phyloP scores from a whole-genome alignment of 164 flowering plant genomes.

The Tinospora cordifolia region DNA sequence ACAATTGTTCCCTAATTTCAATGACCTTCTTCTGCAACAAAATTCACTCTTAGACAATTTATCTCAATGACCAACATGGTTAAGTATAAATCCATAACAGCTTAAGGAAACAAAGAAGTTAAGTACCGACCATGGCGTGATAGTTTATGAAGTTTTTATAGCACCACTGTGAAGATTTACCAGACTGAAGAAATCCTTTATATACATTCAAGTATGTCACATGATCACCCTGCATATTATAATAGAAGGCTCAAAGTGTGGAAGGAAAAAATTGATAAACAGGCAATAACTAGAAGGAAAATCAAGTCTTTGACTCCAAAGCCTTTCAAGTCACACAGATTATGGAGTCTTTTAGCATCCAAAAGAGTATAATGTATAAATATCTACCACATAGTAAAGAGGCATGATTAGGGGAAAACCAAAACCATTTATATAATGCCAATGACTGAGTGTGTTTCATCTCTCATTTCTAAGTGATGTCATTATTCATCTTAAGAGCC shows the following conservation, averaged over 20 bases:
- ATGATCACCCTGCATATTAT: conserved; percentile 77
- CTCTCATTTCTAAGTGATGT: too few relatives aligned
- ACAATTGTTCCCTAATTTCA: conserved; percentile 80
- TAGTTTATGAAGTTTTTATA: conserved; percentile 82
- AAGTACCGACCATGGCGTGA: conserved; percentile 75
- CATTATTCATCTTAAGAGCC: too few relatives aligned
- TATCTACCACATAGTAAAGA: too few relatives aligned
- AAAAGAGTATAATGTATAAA: too few relatives aligned
- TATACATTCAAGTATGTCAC: conserved; percentile 87
- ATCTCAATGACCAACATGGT: neutral
- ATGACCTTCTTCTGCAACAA: conserved; percentile 41
- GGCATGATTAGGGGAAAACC: too few relatives aligned
- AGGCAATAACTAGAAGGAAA: neutral
- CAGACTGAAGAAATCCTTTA: conserved; percentile 78
- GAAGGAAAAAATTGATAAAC: neutral
- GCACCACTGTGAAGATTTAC: conserved; percentile 96
- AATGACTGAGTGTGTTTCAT: too few relatives aligned
- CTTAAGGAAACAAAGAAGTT: conserved; percentile 1
- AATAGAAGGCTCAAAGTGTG: neutral
- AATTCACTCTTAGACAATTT: neutral
- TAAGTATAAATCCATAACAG: neutral
- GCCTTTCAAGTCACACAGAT: too few relatives aligned
- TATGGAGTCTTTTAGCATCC: too few relatives aligned
- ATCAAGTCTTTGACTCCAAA: too few relatives aligned
- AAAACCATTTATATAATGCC: too few relatives aligned